Evolutionary conservation across 768 basidiomycete species (phyloP), one percentile per base, ranked within the genome.

Genomic region (Boletus insuetus): DNA sequence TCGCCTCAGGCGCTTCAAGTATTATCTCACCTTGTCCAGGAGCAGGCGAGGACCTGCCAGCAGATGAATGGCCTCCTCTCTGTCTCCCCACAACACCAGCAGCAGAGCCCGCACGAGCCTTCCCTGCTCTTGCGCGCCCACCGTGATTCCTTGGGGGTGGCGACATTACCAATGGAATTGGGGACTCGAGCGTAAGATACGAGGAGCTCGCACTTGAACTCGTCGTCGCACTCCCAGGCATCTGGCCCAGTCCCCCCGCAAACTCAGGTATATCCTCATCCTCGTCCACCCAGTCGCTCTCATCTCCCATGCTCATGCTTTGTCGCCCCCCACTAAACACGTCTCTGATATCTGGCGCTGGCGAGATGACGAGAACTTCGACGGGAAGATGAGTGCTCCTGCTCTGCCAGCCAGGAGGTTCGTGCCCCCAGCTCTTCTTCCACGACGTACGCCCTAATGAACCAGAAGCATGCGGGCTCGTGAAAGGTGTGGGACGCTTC

Each of bases 351-450:
- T 76, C 64, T 35, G 62, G 56, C 48, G 61, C 73, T 24, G 86
- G 80, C 1, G 82, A 87, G 44, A 91, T 80, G n/a, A 82, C 80
- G 13, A 91, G 76, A 10, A 91, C 88, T 67, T 93, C 91, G 29
- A 91, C 77, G 0, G 91, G 88, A 6, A 86, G 70, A 63, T 86
- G 85, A n/a, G 74, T 78, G 48, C 69, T 69, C 4, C 87, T 81
- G 35, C 76, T 79, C 60, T 89, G 86, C 89, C 90, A 92, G 17
- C 90, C 91, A 20, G 91, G 89, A 7, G 91, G 91, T 63, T 93
- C 89, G 29, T 86, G 73, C 1, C 91, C 91, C 91, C 91, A 94
- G 8, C 86, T 82, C 69, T 91, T 91, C 77, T 90, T 92, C 91
- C 91, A 94, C 66, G 87, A 87, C 20, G 87, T 85, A 31, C 85